These are phyloP conservation scores for Cucumis hystrix DNA, from an alignment of 306 rosid genomes.

Conservation along the genomic window DNA sequence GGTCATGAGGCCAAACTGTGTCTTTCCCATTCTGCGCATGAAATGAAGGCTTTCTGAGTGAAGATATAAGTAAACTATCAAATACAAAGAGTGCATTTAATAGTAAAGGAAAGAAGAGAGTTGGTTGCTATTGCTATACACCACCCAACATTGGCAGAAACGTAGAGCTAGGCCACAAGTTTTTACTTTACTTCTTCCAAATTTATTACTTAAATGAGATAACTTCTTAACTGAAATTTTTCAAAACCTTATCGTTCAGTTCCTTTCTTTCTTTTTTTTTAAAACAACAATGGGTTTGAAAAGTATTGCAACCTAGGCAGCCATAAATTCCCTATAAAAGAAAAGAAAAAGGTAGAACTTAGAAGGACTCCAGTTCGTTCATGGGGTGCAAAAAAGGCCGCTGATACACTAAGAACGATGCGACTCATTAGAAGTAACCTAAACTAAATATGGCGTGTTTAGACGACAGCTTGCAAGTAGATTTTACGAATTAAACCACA, in stretches of 20 bases:
- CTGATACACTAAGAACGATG: background rate
- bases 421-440: background rate
- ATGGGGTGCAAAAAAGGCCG: background rate
- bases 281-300: background rate
- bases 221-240: background rate
- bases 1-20: slow-evolving; percentile 71
- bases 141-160: background rate
- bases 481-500: background rate
- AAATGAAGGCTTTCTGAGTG: background rate
- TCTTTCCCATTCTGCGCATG: slow-evolving; percentile 39
- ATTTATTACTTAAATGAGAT: background rate
- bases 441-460: background rate
- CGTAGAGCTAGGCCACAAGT: background rate
- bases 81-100: background rate
- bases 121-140: background rate
- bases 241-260: background rate
- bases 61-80: background rate
- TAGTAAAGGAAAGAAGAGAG: background rate
- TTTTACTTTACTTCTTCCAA: background rate
- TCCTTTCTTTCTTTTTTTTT: background rate
- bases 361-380: background rate
- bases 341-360: background rate
- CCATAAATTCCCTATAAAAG: background rate
- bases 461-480: background rate
- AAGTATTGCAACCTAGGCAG: background rate